Percentiles rank a stretch among this genome's conserved stretches.
Evolutionary conservation across 2,329 filamentous ascomycete genomes (phyloP).

Genomic region (Penicillium italicum): DNA sequence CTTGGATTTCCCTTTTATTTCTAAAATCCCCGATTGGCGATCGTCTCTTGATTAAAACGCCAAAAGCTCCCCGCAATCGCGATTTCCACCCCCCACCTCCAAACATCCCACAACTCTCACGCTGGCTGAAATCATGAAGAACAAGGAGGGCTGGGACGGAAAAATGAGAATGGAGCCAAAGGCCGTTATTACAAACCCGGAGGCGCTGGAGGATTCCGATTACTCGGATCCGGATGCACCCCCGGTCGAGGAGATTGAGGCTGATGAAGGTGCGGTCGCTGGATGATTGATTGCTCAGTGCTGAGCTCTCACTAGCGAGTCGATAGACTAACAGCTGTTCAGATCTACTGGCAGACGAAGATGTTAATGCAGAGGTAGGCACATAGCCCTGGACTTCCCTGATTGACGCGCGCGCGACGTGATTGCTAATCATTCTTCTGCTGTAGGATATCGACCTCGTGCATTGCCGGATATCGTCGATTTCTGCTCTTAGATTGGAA

Average conservation of each 20-base stretch:
- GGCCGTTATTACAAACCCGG: conserved; percentile 68
- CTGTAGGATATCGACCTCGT: conserved; percentile 77
- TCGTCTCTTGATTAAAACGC: background rate
- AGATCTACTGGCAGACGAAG: conserved; percentile 60
- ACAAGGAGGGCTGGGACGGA: conserved; percentile 47
- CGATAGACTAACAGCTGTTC: conserved; percentile 14
- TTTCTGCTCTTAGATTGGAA: conserved; percentile 73
- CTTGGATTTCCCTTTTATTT: background rate
- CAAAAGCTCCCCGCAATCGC: conserved; percentile 26
- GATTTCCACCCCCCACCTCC: conserved; percentile 16
- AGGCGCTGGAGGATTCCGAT: conserved; percentile 78
- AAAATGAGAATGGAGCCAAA: conserved; percentile 61
- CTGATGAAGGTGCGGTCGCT: conserved; percentile 66
- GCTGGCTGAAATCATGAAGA: conserved; percentile 33
- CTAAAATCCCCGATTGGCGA: background rate
- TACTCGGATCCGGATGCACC: conserved; percentile 70
- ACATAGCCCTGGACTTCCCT: background rate
- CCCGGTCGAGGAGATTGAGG: conserved; percentile 69
- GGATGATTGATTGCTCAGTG: background rate
- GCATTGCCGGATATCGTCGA: conserved; percentile 78
- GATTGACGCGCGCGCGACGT: background rate
- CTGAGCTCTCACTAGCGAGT: background rate
- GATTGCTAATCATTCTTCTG: conserved; percentile 15
- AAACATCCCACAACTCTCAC: conserved; percentile 8
- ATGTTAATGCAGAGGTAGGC: conserved; percentile 51